Conservation (phyloP, 2,329 filamentous ascomycete species). For the Xylaria polymorpha region DNA sequence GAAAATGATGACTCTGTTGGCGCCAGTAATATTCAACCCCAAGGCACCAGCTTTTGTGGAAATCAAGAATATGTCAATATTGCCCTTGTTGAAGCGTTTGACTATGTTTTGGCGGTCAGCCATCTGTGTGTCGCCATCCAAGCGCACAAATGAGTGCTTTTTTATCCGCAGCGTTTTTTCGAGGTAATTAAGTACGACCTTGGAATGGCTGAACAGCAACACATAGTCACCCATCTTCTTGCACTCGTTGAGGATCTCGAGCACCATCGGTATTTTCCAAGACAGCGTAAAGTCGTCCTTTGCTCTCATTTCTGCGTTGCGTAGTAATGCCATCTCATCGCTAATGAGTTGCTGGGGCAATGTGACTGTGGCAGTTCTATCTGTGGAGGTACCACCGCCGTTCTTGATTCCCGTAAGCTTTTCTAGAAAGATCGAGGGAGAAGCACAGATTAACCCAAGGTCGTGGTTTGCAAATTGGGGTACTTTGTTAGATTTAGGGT, state of each 20-base stretch:
- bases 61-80: slow-evolving; percentile 76
- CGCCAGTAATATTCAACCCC: slow-evolving; percentile 84
- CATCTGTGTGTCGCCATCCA: slow-evolving; percentile 75
- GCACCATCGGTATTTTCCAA: slow-evolving; percentile 74
- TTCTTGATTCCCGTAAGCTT: slow-evolving; percentile 48
- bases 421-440: slow-evolving; percentile 61
- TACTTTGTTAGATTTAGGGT: slow-evolving; percentile 14
- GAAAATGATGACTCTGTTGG: slow-evolving; percentile 87
- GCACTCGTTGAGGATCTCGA: slow-evolving; percentile 75
- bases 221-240: slow-evolving; percentile 75
- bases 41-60: slow-evolving; percentile 85
- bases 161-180: slow-evolving; percentile 64
- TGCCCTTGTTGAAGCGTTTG: slow-evolving; percentile 74
- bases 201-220: slow-evolving; percentile 81
- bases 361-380: slow-evolving; percentile 32
- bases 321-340: slow-evolving; percentile 52
- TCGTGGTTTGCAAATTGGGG: slow-evolving; percentile 54
- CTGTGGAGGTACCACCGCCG: slow-evolving; percentile 9
- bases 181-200: slow-evolving; percentile 77
- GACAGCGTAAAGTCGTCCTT: slow-evolving; percentile 66
- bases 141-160: slow-evolving; percentile 62
- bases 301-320: slow-evolving; percentile 48
- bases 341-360: slow-evolving; percentile 49
- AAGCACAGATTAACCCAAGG: slow-evolving; percentile 63
- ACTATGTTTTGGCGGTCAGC: slow-evolving; percentile 69